Evolutionary conservation across 78 protist species (phyloP).

Genomic region (Dictyostelium purpureum): DNA sequence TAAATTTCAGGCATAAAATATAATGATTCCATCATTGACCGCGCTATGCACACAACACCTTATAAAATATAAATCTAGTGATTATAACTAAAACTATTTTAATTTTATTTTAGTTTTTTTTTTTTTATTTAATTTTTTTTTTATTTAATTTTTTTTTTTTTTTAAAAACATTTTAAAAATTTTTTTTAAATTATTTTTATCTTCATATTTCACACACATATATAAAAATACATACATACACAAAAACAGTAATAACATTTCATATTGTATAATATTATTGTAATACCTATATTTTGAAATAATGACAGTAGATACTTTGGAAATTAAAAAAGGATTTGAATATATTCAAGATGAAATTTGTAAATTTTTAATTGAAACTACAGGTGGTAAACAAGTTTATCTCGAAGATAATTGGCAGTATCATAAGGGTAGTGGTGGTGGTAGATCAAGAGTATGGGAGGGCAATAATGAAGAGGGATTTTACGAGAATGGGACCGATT

Average conservation of each 20-base stretch:
- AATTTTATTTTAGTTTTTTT: background rate
- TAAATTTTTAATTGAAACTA: conserved; percentile 4
- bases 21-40: no score
- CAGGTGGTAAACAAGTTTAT: conserved; percentile 8
- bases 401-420: conserved; percentile 71
- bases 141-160: background rate
- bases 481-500: background rate
- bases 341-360: conserved; percentile 32
- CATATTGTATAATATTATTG: background rate
- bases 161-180: background rate
- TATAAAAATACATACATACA: background rate
- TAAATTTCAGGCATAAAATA: no score
- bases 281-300: background rate
- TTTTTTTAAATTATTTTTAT: background rate
- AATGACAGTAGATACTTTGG: conserved; percentile 1
- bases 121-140: background rate
- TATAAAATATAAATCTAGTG: no score
- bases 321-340: conserved; percentile 46
- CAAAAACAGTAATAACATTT: background rate
- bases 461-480: conserved; percentile 27
- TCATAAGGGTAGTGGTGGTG: conserved; percentile 81
- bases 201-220: background rate
- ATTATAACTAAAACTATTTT: no score
- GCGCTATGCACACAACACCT: no score
- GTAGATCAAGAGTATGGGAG: conserved; percentile 81